Evolutionary conservation across 257 asterid genomes (phyloP).

Genomic region (Penstemon davidsonii): DNA sequence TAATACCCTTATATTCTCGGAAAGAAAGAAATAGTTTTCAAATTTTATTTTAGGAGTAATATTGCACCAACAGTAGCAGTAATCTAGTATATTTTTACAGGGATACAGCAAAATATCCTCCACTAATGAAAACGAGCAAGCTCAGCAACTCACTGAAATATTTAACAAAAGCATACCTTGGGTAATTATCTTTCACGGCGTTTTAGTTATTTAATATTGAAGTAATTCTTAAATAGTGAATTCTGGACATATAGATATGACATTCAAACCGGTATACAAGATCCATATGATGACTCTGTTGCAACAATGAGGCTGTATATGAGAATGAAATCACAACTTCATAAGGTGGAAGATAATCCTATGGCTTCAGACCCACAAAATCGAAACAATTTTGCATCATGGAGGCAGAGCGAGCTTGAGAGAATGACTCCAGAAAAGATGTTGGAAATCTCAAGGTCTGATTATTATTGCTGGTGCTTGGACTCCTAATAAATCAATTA

Average conservation of each 20-base stretch:
- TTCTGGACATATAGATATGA: slow-evolving; percentile 55
- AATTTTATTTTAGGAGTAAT: not conserved
- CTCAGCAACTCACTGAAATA: slow-evolving; percentile 91
- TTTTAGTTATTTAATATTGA: not conserved
- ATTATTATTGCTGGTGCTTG: slow-evolving; percentile 87
- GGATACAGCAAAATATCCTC: slow-evolving; percentile 87
- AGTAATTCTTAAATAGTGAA: not conserved
- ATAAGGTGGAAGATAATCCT: slow-evolving; percentile 53
- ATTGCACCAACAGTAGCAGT: slow-evolving; percentile 2
- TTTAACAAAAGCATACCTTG: slow-evolving; percentile 72
- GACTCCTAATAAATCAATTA: slow-evolving; percentile 43
- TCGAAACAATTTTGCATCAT: slow-evolving; percentile 60
- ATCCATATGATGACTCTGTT: slow-evolving; percentile 86
- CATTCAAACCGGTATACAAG: slow-evolving; percentile 78
- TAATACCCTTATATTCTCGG: not conserved
- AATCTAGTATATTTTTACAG: slow-evolving; percentile 38
- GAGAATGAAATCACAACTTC: slow-evolving; percentile 76
- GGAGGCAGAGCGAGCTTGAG: slow-evolving; percentile 87
- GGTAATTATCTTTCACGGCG: slow-evolving; percentile 42
- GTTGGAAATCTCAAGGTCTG: slow-evolving; percentile 77
- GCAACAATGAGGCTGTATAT: slow-evolving; percentile 77
- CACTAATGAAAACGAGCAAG: slow-evolving; percentile 89
- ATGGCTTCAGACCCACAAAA: slow-evolving; percentile 69
- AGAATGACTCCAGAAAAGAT: slow-evolving; percentile 72
- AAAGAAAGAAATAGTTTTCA: not conserved